phyloP scores from a whole-genome alignment of 139 green algal genomes.

The Asterochloris erici region DNA sequence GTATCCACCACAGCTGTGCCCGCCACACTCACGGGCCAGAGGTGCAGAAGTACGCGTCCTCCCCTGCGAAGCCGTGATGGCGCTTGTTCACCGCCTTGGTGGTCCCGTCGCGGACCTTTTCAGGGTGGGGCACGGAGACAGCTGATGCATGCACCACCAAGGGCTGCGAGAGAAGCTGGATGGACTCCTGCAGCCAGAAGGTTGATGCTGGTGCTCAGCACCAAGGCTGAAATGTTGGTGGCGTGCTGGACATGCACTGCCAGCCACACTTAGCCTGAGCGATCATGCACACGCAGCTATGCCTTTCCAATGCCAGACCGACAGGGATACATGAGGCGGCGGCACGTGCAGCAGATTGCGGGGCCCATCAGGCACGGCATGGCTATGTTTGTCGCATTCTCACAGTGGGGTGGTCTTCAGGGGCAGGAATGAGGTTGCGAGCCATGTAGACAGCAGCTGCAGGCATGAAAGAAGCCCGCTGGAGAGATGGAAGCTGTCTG shows the following conservation, averaged over 20 bases:
- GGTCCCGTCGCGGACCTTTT: conserved; percentile 71
- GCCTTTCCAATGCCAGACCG: neutral
- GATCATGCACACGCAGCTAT: neutral
- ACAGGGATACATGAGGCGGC: too few species aligned
- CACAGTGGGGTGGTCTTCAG: neutral
- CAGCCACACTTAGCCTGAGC: neutral
- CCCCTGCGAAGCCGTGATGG: conserved; percentile 72
- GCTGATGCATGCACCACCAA: conserved; percentile 25
- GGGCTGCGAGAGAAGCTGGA: conserved; percentile 11
- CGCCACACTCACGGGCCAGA: neutral
- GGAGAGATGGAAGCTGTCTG: too few species aligned
- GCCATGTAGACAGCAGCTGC: conserved; percentile 7
- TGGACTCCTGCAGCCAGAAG: neutral
- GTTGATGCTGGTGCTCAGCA: conserved; percentile 58
- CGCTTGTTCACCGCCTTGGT: conserved; percentile 67
- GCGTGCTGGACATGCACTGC: neutral
- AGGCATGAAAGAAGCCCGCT: neutral
- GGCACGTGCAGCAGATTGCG: too few species aligned
- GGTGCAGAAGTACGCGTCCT: conserved; percentile 85
- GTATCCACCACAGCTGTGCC: too few species aligned
- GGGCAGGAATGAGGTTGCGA: conserved; percentile 3
- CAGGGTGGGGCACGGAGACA: conserved; percentile 82
- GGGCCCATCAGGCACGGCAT: neutral
- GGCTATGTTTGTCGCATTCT: neutral
- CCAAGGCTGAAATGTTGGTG: neutral